These are phyloP conservation scores for Trichoderma gracile DNA, from an alignment of 2,329 filamentous ascomycete genomes.

Conservation along the genomic window DNA sequence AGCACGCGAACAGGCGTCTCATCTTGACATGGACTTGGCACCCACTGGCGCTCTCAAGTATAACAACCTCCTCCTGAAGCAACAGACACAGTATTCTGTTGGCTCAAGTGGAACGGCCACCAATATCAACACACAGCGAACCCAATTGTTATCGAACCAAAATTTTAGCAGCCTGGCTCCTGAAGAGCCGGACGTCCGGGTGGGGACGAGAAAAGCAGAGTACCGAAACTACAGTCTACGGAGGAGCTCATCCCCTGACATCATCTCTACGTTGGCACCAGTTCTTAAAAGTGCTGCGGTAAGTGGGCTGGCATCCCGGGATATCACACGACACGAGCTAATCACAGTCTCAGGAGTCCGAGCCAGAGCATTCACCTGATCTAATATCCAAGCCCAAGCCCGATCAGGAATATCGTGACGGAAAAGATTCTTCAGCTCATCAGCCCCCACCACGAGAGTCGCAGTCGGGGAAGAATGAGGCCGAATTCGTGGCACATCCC, in stretches of 20 bases:
- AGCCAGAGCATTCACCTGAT: slow-evolving; percentile 1
- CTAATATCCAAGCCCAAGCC: slow-evolving; percentile 1
- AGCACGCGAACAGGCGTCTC: slow-evolving; percentile 42
- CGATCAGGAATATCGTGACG: slow-evolving; percentile 15
- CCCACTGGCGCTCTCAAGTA: slow-evolving; percentile 28
- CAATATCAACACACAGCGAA: slow-evolving; percentile 42
- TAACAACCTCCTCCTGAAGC: slow-evolving; percentile 7
- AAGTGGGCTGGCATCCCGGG: background rate
- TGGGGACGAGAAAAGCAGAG: slow-evolving; percentile 3
- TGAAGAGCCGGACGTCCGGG: slow-evolving; percentile 22
- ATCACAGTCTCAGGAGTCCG: background rate
- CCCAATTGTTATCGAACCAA: slow-evolving; percentile 32
- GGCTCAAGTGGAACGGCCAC: slow-evolving; percentile 39
- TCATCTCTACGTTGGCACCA: slow-evolving; percentile 19
- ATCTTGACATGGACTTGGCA: slow-evolving; percentile 33
- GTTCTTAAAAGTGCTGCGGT: background rate
- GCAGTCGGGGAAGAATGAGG: slow-evolving; percentile 26
- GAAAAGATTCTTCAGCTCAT: background rate
- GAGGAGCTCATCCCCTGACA: slow-evolving; percentile 29
- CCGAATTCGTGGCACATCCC: slow-evolving; percentile 21
- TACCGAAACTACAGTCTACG: background rate
- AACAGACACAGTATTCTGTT: slow-evolving; percentile 14
- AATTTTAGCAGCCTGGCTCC: slow-evolving; percentile 31
- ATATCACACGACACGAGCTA: background rate
- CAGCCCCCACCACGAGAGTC: slow-evolving; percentile 16